Evolutionary conservation across 345 rosid species (phyloP).

Genomic region (Theobroma cacao): DNA sequence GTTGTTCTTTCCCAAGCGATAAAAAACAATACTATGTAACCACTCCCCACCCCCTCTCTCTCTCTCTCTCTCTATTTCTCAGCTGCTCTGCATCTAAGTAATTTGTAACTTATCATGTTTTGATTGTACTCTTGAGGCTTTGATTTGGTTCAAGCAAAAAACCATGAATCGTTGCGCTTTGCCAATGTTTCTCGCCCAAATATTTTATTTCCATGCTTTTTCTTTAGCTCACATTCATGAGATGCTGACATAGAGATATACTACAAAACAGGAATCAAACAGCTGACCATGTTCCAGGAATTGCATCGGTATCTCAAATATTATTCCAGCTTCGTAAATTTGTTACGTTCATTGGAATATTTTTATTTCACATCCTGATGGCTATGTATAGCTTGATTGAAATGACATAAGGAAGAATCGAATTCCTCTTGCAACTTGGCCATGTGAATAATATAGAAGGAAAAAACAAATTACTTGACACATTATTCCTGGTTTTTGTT

Average conservation of each 20-base stretch:
- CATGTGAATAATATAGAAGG: not conserved
- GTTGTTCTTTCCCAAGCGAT: not conserved
- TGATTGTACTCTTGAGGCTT: not conserved
- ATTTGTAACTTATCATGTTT: not conserved
- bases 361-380: not conserved
- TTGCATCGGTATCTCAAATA: not conserved
- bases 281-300: not conserved
- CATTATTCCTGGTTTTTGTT: not conserved
- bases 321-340: not conserved
- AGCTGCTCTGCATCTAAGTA: not conserved
- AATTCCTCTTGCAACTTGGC: conserved; percentile 12
- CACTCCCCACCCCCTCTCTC: not conserved
- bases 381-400: not conserved
- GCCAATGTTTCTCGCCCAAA: not conserved
- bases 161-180: not conserved
- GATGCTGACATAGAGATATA: not conserved
- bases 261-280: not conserved
- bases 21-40: not conserved
- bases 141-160: not conserved
- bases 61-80: not conserved
- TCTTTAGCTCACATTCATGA: not conserved
- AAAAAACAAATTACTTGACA: not conserved
- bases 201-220: not conserved
- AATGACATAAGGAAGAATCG: not conserved
- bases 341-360: not conserved